These are phyloP conservation scores for Stylosanthes scabra DNA, from an alignment of 331 rosid species.

Conservation along the genomic window DNA sequence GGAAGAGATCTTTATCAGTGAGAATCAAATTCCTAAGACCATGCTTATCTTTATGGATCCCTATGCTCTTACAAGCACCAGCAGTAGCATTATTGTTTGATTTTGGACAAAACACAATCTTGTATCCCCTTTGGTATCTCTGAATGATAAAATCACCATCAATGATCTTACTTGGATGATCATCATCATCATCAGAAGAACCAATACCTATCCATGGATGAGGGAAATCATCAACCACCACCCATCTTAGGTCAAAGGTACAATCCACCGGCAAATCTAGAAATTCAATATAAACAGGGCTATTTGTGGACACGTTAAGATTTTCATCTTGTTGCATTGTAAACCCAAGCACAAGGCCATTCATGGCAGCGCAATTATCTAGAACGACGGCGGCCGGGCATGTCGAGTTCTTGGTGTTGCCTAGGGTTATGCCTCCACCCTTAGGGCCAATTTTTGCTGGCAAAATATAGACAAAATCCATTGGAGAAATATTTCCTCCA, in stretches of 20 bases:
- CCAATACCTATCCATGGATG: background rate
- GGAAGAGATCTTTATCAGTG: background rate
- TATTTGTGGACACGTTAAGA: background rate
- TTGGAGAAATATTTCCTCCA: background rate
- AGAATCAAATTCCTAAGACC: background rate
- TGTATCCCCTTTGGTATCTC: background rate
- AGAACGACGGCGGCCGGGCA: background rate
- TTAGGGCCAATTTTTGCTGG: background rate
- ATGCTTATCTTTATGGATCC: background rate
- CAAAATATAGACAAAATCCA: background rate
- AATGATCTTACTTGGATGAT: background rate
- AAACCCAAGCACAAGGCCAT: background rate
- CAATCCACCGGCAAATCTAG: background rate
- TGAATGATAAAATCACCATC: background rate
- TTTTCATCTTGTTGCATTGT: background rate
- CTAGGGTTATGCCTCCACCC: background rate
- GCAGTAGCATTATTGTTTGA: background rate
- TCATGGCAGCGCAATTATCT: background rate
- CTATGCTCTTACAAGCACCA: background rate
- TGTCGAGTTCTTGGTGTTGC: background rate
- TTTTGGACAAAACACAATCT: background rate
- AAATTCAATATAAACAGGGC: background rate
- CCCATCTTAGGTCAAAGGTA: background rate
- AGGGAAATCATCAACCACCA: background rate
- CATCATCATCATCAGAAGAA: no score